phyloP scores from a whole-genome alignment of 2,329 filamentous ascomycete genomes.

The Alternaria angustiovoidea region DNA sequence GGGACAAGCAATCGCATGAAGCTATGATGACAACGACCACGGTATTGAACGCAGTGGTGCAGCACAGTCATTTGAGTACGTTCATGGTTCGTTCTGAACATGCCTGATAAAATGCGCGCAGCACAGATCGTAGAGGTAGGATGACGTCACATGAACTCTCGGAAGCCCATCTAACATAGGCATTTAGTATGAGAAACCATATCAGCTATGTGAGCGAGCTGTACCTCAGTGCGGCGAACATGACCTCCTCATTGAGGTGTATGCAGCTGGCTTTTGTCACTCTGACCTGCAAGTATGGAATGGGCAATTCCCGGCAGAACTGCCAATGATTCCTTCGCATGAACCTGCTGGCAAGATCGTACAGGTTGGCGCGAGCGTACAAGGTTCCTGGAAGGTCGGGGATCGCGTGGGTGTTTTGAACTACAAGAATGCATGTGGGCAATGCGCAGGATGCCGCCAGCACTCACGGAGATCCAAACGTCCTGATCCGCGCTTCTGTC shows the following conservation, averaged over 20 bases:
- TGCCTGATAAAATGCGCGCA: constrained; percentile 26
- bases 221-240: constrained; percentile 28
- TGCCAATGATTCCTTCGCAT: constrained; percentile 46
- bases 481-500: constrained; percentile 40
- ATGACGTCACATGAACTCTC: constrained; percentile 12
- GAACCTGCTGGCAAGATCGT: constrained; percentile 45
- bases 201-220: constrained; percentile 24
- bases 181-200: constrained; percentile 24
- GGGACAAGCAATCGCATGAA: not conserved
- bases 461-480: constrained; percentile 16
- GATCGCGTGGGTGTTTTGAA: constrained; percentile 42
- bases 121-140: constrained; percentile 29
- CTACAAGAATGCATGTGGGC: constrained; percentile 36
- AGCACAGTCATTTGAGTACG: not conserved
- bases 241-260: constrained; percentile 33
- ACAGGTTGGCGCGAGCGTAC: constrained; percentile 33
- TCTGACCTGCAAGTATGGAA: constrained; percentile 37
- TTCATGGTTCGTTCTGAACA: not conserved
- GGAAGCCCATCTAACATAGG: not conserved
- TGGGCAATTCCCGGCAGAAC: constrained; percentile 31
- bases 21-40: not conserved
- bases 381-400: constrained; percentile 38
- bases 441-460: constrained; percentile 32
- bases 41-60: not conserved
- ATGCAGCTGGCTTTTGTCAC: constrained; percentile 40